Base-by-base conservation (phyloP, 257 asterid species). In the Solanum infundibuliforme region DNA sequence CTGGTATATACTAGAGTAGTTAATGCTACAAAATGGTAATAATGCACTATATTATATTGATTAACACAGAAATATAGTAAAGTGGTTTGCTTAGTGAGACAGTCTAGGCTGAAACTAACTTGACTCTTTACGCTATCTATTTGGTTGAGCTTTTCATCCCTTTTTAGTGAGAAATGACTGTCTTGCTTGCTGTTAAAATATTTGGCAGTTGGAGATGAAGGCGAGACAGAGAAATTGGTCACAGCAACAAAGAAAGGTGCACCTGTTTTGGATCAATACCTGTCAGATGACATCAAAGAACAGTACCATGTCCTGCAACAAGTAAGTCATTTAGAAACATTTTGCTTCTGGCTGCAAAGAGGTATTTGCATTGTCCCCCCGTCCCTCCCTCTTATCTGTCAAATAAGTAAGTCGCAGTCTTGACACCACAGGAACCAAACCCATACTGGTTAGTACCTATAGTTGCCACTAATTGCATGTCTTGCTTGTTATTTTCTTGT, bases 221-320 rank as follows among this genome's bases (percentile, higher is more conserved):
- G 43, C 81, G 65, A 84, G 73, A 91, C 84, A 87, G 95, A 91
- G 90, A 95, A 93, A 87, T 88, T 93, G 87, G 92, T 94, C 58
- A 93, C 90, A 72, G 92, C 96, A 35, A 90, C 94, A 38, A 94
- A 91, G 92, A 96, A 96, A 86, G 97, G 99, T 88, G 94, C 93
- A 58, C 94, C 99, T 71, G 95, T 96, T 60, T 83, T 96, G 95
- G 99, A 96, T 88, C 90, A 90, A 79, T 93, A 91, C 89, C 91
- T 96, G 82, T 96, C 97, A 0, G 98, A 95, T 66, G 92, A 94
- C 90, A 89, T 94, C 89, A 95, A 94, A 92, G 91, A 93, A n/a
- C 93, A 87, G 8, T 93, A 93, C 92, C 99, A 95, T 87, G 98
- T 95, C 90, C 91, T 96, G 90, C 98, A 93, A 89, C 91, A 90